Conservation (phyloP, 352 stramenopile genomes). For the Phytopythium ostracodes region DNA sequence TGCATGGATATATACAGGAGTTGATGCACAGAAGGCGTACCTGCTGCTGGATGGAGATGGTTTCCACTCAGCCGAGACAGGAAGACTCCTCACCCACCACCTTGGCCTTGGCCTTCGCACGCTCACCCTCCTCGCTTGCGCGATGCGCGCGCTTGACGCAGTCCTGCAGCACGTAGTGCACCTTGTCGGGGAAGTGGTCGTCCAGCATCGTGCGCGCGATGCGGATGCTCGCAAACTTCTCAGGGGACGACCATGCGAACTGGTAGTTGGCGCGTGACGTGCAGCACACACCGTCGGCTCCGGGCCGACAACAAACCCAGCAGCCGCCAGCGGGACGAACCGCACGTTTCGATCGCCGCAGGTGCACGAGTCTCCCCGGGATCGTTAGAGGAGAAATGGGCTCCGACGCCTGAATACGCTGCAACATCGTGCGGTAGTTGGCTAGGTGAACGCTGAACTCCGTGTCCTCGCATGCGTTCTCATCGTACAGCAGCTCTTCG, state of each 20-base stretch:
- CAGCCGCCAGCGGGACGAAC: slow-evolving; percentile 36
- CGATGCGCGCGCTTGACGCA: slow-evolving; percentile 55
- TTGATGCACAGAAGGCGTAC: background rate
- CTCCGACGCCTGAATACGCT: slow-evolving; percentile 76
- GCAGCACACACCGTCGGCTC: slow-evolving; percentile 72
- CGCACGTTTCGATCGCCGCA: slow-evolving; percentile 48
- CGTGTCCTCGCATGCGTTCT: slow-evolving; percentile 25
- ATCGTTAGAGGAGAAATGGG: slow-evolving; percentile 78
- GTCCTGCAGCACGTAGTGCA: slow-evolving; percentile 83
- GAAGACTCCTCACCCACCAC: background rate
- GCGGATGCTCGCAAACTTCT: slow-evolving; percentile 66
- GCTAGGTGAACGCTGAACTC: slow-evolving; percentile 59
- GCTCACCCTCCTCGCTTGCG: slow-evolving; percentile 19
- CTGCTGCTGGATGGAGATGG: background rate
- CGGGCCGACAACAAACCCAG: slow-evolving; percentile 81
- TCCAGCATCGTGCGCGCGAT: slow-evolving; percentile 86
- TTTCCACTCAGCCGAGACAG: slow-evolving; percentile 1
- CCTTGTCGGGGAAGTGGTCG: slow-evolving; percentile 87
- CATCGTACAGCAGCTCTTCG: slow-evolving; percentile 55
- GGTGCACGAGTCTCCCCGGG: slow-evolving; percentile 71
- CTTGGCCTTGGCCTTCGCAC: background rate
- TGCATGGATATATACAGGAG: background rate
- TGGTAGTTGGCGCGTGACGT: slow-evolving; percentile 82
- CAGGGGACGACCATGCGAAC: slow-evolving; percentile 57
- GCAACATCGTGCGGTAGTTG: slow-evolving; percentile 84